Conservation (phyloP, 2,329 filamentous ascomycete genomes). For the Claviceps spartinae region DNA sequence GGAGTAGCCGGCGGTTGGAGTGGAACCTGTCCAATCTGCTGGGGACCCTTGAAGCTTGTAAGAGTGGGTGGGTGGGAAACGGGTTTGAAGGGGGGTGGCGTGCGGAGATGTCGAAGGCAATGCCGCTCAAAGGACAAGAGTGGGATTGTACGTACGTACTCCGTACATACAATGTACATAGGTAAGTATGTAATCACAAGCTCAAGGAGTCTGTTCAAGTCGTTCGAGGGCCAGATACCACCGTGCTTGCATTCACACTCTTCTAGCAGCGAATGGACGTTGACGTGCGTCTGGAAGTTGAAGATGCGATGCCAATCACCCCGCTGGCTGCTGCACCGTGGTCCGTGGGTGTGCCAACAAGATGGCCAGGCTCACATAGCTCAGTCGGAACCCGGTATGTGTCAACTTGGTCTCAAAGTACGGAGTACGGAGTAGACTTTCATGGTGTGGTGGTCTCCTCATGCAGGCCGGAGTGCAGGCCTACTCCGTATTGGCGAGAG, state of each 20-base stretch:
- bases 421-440: too few species aligned
- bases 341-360: background rate
- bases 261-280: background rate
- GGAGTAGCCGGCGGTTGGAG: constrained; percentile 5
- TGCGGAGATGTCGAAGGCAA: background rate
- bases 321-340: background rate
- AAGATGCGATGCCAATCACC: too few species aligned
- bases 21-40: constrained; percentile 4
- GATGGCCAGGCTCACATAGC: background rate
- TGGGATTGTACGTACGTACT: background rate
- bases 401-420: too few species aligned
- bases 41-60: background rate
- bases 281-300: background rate
- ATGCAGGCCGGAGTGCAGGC: background rate
- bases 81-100: background rate
- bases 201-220: too few species aligned
- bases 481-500: too few species aligned
- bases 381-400: too few species aligned
- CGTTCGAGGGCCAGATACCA: background rate
- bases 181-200: too few species aligned
- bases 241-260: background rate
- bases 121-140: background rate
- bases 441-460: background rate
- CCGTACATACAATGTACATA: too few species aligned
- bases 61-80: background rate